Evolutionary conservation across 495 filamentous ascomycete genomes (phyloP).

Genomic region (Trichoderma reesei): DNA sequence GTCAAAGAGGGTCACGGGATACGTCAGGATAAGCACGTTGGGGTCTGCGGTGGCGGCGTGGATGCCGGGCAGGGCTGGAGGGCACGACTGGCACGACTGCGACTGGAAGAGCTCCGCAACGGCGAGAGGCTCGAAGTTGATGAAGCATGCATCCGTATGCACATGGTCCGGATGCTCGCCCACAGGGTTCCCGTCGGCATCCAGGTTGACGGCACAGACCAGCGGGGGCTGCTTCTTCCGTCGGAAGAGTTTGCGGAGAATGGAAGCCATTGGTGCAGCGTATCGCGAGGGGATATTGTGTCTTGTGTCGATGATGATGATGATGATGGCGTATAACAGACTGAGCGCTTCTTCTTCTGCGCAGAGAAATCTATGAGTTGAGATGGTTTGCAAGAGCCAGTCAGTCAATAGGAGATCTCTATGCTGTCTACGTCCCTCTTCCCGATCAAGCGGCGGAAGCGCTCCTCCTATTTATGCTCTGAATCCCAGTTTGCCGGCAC

Average conservation of each 20-base stretch:
- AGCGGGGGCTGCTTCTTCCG: conserved; percentile 16
- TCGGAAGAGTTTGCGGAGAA: conserved; percentile 13
- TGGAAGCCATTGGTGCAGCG: conserved; percentile 10
- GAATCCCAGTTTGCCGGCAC: neutral
- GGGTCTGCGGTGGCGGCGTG: conserved; percentile 12
- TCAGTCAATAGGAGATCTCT: neutral
- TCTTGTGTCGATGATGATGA: too few relatives aligned
- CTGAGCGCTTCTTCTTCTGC: too few relatives aligned
- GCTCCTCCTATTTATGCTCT: neutral
- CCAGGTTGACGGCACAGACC: conserved; percentile 13
- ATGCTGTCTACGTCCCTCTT: neutral
- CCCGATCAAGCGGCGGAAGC: neutral
- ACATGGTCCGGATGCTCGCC: conserved; percentile 9
- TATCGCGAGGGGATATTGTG: too few relatives aligned
- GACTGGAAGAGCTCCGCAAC: conserved; percentile 18
- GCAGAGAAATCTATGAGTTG: neutral
- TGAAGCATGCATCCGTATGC: conserved; percentile 17
- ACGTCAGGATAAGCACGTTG: conserved; percentile 17
- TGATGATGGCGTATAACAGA: too few relatives aligned
- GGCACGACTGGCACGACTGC: conserved; percentile 17
- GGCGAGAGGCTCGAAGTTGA: conserved; percentile 15
- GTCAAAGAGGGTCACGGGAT: conserved; percentile 18
- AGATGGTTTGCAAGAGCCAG: neutral
- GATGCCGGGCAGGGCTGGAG: conserved; percentile 16
- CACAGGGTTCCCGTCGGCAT: conserved; percentile 11